Evolutionary conservation across 768 basidiomycete genomes (phyloP), one percentile per base, ranked within the genome.

Genomic region (Flagelloscypha sp.): DNA sequence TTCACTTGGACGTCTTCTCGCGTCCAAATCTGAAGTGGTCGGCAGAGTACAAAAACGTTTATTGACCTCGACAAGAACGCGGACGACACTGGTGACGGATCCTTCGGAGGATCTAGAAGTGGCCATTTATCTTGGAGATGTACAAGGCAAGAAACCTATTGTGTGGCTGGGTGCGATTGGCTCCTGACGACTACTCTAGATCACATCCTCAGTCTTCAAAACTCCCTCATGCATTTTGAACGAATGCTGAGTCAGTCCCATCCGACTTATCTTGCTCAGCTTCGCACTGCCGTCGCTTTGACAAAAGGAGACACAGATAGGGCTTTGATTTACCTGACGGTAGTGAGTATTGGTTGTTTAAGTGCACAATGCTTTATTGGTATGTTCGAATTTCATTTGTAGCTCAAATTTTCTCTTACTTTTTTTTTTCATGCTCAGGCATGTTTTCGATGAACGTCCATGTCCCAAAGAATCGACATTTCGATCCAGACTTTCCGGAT

Each of bases 171-270:
- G 25, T 27, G 16, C 12, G 17, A 22, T 25, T 19, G 38, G 24
- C 29, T 7, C 20, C 40, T 46, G 24, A 46, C 38, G 13, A 2
- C 31, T 35, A 19, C 13, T 27, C 20, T 37, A 92, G 92, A 97
- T 57, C 93, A 97, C 53, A 89, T 95, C 45, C 56, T 92, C 16
- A 79, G 86, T 3, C 62, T 97, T 37, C 87, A 93, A 48, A 82
- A 87, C 48, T 74, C 85, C 2, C 69, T 97, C 38, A 68, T 62
- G 8, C 84, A 94, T 56, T 88, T 86, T 58, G 90, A 97, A 51
- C 81, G 82, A 20, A 82, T 90, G 60, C 66, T 97, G 32, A 79
- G 81, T 43, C 81, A 93, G 45, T 84, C 84, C 12, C 87, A 93
- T 47, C 88, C 88, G 1, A 79, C 79, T 2, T 93, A 93, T 54